Evolutionary conservation across 371 early-diverging fungal genomes (phyloP).

Genomic region (Paraphysoderma sedebokerense): DNA sequence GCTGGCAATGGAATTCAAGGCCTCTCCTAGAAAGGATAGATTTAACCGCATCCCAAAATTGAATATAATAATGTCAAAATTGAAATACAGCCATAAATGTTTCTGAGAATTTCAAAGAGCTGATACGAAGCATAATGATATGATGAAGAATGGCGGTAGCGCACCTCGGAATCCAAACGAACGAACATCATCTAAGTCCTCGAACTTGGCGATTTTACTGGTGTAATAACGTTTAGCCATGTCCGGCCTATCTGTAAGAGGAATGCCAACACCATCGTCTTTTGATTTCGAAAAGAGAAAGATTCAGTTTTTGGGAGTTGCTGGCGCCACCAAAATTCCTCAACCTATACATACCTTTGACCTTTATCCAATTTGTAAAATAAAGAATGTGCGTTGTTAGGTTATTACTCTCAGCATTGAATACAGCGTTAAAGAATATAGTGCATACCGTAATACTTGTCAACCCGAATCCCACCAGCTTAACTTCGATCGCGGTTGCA

Average conservation of each 20-base stretch:
- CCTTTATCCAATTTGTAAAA: too few relatives aligned
- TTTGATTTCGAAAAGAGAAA: too few relatives aligned
- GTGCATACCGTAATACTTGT: slow-evolving; percentile 12
- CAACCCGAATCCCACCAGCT: slow-evolving; percentile 16
- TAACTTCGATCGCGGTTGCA: slow-evolving; percentile 17
- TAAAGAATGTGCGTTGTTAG: too few relatives aligned
- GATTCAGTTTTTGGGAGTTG: too few relatives aligned
- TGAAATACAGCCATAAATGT: not conserved
- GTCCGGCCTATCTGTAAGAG: slow-evolving; percentile 13
- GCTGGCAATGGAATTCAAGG: slow-evolving; percentile 31
- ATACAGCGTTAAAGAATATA: not conserved
- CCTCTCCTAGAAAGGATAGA: slow-evolving; percentile 18
- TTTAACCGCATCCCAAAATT: too few relatives aligned
- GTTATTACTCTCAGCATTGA: not conserved
- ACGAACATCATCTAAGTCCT: slow-evolving; percentile 27
- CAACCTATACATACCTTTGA: not conserved
- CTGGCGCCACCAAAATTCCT: too few relatives aligned
- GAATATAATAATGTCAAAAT: too few relatives aligned
- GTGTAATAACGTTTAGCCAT: slow-evolving; percentile 42
- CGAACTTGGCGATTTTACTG: slow-evolving; percentile 42
- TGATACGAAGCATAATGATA: not conserved
- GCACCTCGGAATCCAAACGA: slow-evolving; percentile 55
- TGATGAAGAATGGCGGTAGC: not conserved
- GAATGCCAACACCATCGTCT: slow-evolving; percentile 44
- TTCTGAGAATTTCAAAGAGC: not conserved